Conservation (phyloP, 768 basidiomycete genomes). For the Rubroboletus satanas region DNA sequence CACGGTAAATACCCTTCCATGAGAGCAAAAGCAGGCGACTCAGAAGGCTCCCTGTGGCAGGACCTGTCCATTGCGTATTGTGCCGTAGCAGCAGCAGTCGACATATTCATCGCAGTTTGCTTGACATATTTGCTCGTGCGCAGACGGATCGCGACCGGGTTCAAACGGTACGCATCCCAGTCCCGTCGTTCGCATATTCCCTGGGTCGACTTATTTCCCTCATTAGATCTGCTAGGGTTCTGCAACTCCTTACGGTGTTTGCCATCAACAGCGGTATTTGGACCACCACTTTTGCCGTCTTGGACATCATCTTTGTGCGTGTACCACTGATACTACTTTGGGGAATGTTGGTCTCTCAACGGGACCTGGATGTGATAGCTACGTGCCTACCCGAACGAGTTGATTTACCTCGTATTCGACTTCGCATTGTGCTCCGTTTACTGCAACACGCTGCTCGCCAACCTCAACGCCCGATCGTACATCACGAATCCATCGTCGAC, state of each 20-base stretch:
- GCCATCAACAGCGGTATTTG: constrained; percentile 4
- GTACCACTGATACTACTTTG: background rate
- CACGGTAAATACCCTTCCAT: background rate
- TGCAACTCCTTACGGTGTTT: constrained; percentile 5
- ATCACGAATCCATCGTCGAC: too few relatives aligned
- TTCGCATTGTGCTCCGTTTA: too few relatives aligned
- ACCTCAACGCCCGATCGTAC: too few relatives aligned
- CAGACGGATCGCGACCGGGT: background rate
- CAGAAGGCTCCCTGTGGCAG: background rate
- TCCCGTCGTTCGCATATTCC: background rate
- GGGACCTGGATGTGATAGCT: background rate
- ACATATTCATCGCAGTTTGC: background rate
- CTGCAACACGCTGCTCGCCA: too few relatives aligned
- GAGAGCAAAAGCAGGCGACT: background rate
- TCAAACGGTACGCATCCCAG: background rate
- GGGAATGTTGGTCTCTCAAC: background rate
- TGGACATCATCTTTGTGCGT: background rate
- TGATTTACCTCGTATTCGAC: too few relatives aligned
- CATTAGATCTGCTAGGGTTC: background rate
- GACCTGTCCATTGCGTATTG: background rate
- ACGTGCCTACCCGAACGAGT: too few relatives aligned
- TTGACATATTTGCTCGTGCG: background rate
- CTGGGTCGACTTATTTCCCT: background rate
- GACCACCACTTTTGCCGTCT: background rate
- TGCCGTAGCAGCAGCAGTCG: background rate